phyloP scores from a whole-genome alignment of 768 basidiomycete genomes.

The Lepiota venenata region DNA sequence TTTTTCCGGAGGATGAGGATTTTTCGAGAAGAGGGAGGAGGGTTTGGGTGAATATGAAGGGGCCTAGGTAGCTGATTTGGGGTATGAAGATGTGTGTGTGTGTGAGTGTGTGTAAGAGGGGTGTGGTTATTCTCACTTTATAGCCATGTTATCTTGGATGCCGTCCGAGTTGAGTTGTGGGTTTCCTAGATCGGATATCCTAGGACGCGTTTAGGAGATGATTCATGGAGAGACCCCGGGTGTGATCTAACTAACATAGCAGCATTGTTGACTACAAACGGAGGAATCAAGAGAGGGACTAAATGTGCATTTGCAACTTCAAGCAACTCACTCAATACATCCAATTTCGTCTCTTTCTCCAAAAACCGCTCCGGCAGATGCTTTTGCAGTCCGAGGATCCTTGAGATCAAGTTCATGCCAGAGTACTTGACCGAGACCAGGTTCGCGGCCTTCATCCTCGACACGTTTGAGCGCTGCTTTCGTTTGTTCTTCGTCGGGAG shows the following conservation, averaged over 20 bases:
- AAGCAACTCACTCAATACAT: constrained; percentile 44
- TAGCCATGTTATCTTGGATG: constrained; percentile 16
- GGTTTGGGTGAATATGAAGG: constrained; percentile 23
- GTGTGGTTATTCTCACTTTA: too few relatives aligned
- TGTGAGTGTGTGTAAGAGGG: too few relatives aligned
- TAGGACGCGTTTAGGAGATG: too few relatives aligned
- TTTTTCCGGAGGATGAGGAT: constrained; percentile 14
- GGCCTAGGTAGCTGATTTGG: constrained; percentile 17
- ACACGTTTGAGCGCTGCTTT: constrained; percentile 36
- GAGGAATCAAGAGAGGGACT: too few relatives aligned
- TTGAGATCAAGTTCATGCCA: constrained; percentile 50
- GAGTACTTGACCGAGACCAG: constrained; percentile 34
- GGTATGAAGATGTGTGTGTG: not conserved
- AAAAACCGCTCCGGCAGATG: constrained; percentile 45
- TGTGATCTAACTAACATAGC: constrained; percentile 44
- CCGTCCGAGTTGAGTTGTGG: not conserved
- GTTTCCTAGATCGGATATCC: not conserved
- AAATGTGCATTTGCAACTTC: too few relatives aligned
- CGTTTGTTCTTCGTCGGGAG: constrained; percentile 43
- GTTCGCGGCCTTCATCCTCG: constrained; percentile 30
- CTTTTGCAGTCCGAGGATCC: constrained; percentile 41
- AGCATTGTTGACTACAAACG: constrained; percentile 62
- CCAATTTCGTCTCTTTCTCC: constrained; percentile 45
- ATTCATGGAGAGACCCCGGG: too few relatives aligned
- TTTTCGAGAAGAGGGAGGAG: constrained; percentile 22